Evolutionary conservation across 139 green algal genomes (phyloP), one percentile per base, ranked within the genome.

Genomic region (Edaphochlamys debaryana): DNA sequence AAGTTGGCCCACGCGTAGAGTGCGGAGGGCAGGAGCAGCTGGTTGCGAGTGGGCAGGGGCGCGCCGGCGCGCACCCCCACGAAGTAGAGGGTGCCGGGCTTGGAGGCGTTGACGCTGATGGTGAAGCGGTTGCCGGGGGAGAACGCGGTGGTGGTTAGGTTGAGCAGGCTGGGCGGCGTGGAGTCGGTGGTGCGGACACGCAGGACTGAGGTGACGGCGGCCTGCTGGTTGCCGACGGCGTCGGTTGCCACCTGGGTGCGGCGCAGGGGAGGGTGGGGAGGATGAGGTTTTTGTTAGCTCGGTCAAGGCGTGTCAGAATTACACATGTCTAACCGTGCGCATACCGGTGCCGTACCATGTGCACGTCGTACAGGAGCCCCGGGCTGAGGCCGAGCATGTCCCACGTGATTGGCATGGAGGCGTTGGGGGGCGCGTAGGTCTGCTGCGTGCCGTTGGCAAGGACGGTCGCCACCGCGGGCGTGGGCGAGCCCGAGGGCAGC

Each of bases 151-250:
- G 63, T 66, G 15, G 52, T 73, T 3, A 90, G 41, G 62, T 9
- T 38, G 3, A 48, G 45, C 9, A 90, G 79, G 0, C 52, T 32
- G 9, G 86, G 86, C 34, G 80, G 86, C 7, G 30, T 54, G 27
- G 67, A 86, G 81, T 90, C 86, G 3, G 45, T 54, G 29, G 79
- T 85, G 34, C 86, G 80, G 9, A 90, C 69, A 25, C 36, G 25
- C 8, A 19, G 63, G 2, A 90, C 69, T 38, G 75, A 80, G 15
- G 75, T 82, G 11, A 90, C 77, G 11, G 19, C 58, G 23, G 42
- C 25, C 63, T 87, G 86, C 32, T 36, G 32, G 63, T 90, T 90
- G 62, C 75, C 68, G 3, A 38, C 79, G 32, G 42, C 25, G 52
- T 86, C 80, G 34, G n/a, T n/a, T n/a, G n/a, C n/a, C n/a, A n/a